Conservation (phyloP, 2,329 filamentous ascomycete species). For the Diplodia seriata region DNA sequence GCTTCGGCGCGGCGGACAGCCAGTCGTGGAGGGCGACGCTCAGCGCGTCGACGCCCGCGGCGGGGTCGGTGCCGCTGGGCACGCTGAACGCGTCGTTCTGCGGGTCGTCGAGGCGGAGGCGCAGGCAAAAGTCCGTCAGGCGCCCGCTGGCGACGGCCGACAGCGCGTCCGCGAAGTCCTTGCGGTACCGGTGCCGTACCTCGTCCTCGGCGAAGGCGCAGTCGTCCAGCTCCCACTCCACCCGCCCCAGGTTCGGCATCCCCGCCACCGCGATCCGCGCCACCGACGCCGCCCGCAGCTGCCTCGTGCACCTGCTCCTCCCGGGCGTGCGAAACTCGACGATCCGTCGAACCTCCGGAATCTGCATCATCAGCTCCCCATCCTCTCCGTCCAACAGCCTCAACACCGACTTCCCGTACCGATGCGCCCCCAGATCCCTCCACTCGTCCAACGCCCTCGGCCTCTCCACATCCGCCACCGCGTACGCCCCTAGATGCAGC, state of each 20-base stretch:
- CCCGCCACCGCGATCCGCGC: neutral
- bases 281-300: slow-evolving; percentile 2
- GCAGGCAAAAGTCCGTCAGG: neutral
- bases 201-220: slow-evolving; percentile 8
- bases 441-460: neutral
- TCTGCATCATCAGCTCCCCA: too few relatives aligned
- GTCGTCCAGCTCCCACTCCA: neutral
- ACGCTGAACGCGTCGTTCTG: neutral
- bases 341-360: slow-evolving; percentile 1
- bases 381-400: neutral
- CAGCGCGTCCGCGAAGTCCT: slow-evolving; percentile 7
- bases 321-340: neutral
- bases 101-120: neutral
- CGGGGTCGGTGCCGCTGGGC: neutral
- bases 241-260: neutral
- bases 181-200: slow-evolving; percentile 5
- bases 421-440: neutral
- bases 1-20: neutral
- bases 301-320: neutral
- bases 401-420: slow-evolving; percentile 8
- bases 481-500: neutral
- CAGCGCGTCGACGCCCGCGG: neutral
- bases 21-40: slow-evolving; percentile 4
- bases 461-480: neutral
- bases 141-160: neutral